Evolutionary conservation across 1,284 basidiomycete genomes (phyloP).

Genomic region (Ceratobasidium papillatum): DNA sequence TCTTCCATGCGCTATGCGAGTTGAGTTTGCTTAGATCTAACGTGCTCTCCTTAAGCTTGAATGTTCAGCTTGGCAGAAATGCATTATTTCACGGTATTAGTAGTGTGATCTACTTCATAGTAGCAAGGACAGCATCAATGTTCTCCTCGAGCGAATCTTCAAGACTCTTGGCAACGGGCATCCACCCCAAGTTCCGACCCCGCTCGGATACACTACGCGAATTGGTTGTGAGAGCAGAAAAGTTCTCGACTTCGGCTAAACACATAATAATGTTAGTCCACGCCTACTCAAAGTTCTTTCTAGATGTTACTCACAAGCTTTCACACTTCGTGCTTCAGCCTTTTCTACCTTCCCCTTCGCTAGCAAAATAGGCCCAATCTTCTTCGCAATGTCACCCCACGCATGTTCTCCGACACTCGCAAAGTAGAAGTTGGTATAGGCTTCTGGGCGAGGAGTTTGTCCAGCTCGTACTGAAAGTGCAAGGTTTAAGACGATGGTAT

Average conservation of each 20-base stretch:
- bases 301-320: conserved; percentile 13
- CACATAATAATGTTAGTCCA: neutral
- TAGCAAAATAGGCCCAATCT: conserved; percentile 40
- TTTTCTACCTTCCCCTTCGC: conserved; percentile 38
- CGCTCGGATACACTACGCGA: conserved; percentile 41
- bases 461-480: conserved; percentile 40
- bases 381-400: conserved; percentile 41
- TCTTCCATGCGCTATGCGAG: conserved; percentile 19
- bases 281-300: neutral
- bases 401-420: conserved; percentile 39
- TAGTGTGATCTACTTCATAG: neutral
- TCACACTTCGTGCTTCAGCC: conserved; percentile 32
- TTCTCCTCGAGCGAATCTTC: conserved; percentile 44
- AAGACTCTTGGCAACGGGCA: conserved; percentile 18
- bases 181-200: conserved; percentile 41
- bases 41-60: neutral
- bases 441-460: neutral
- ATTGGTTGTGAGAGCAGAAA: conserved; percentile 27
- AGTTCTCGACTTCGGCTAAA: conserved; percentile 24
- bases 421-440: conserved; percentile 43
- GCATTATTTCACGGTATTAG: neutral
- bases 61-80: neutral
- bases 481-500: conserved; percentile 45
- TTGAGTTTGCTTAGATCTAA: conserved; percentile 16
- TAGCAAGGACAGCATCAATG: conserved; percentile 37